Evolutionary conservation across 2,329 filamentous ascomycete genomes (phyloP), one percentile per base, ranked within the genome.

Genomic region (Pyrenophora teres): DNA sequence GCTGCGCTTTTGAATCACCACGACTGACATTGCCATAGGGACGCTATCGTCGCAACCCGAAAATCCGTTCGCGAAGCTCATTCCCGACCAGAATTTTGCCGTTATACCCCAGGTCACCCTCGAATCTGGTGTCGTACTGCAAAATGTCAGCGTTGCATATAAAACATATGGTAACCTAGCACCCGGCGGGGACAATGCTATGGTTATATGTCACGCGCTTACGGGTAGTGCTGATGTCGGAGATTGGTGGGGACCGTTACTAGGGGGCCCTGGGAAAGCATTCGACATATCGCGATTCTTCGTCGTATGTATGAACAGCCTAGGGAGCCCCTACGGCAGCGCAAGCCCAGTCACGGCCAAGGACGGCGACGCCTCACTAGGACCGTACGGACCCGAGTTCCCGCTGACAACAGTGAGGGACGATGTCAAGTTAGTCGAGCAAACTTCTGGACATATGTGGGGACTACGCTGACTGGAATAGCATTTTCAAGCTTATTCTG

Each of bases 361-460:
- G 73, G 87, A 97, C 68, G 92, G 92, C 12, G 84, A 95, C 64
- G 77, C 82, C 13, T 79, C 79, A 44, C 86, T 89, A 57, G 92
- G 85, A 15, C 83, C 84, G 63, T 99, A 99, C 69, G 94, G 94
- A 0, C 94, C 94, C 1, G 94, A 99, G 69, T 99, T 99, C 63
- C 94, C 94, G 40, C 78, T 99, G 58, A 97, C 94, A 1, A 97
- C 94, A 0, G 90, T 99, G 58, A 83, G 93, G 60, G 94, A 99
- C 71, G 94, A 99, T 77, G 93, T 97, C 46, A 92, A 89, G 89
- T 94, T 77, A 78, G 88, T 73, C 27, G 12, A 23, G 18, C 12
- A 31, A 13, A 25, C 10, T 37, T 36, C 12, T 35, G 40, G 8
- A 15, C 12, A 15, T 36, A 6, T 35, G 3, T 33, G 25, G 35